Evolutionary conservation across 805 yeast genomes (phyloP).

Genomic region (Candida boleticola): DNA sequence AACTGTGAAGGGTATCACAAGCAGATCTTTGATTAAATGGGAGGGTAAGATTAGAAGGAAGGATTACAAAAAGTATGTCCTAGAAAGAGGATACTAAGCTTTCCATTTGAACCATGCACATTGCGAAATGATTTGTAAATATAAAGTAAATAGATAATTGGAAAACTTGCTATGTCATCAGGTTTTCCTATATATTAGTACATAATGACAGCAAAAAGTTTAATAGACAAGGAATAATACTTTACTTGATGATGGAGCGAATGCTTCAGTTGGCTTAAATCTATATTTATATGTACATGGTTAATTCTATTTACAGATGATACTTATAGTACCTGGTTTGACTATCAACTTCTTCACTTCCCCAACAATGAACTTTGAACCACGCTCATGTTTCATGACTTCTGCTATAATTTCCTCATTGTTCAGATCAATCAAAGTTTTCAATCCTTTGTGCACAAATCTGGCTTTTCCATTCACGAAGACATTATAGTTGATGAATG

Average conservation of each 20-base stretch:
- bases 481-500: conserved; percentile 48
- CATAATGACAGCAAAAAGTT: conserved; percentile 1
- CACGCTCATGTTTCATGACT: conserved; percentile 31
- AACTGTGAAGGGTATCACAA: conserved; percentile 32
- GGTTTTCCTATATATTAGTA: background rate
- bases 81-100: conserved; percentile 32
- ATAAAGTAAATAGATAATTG: too few relatives aligned
- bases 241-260: too few relatives aligned
- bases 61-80: conserved; percentile 31
- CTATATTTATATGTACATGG: conserved; percentile 1
- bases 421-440: conserved; percentile 33
- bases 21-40: conserved; percentile 32
- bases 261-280: too few relatives aligned
- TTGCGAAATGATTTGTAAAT: background rate
- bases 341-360: conserved; percentile 52
- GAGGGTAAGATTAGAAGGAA: conserved; percentile 39
- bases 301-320: conserved; percentile 3
- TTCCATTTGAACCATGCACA: too few relatives aligned
- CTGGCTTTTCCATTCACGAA: conserved; percentile 73
- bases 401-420: conserved; percentile 35
- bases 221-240: background rate
- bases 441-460: conserved; percentile 37
- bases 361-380: conserved; percentile 42
- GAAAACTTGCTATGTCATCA: background rate
- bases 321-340: conserved; percentile 34